These are phyloP conservation scores for Neobulgaria alba DNA, from an alignment of 2,329 filamentous ascomycete genomes.

Conservation along the genomic window DNA sequence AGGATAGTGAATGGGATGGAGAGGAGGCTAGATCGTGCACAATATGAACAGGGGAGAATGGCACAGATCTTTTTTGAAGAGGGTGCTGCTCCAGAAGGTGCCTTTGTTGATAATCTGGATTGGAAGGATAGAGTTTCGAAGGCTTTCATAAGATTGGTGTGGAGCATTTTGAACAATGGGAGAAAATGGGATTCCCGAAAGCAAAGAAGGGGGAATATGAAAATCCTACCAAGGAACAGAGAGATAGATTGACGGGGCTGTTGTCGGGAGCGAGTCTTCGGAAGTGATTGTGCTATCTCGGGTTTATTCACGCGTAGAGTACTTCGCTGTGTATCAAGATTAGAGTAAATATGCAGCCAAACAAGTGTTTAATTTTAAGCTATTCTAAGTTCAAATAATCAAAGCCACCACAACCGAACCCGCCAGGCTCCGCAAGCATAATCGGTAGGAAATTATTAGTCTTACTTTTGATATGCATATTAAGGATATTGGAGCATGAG, in stretches of 20 bases:
- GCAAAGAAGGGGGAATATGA: conserved; percentile 15
- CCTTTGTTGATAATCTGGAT: neutral
- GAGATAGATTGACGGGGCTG: conserved; percentile 6
- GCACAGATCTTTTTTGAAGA: conserved; percentile 11
- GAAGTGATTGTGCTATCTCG: too few species aligned
- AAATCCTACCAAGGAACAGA: conserved; percentile 6
- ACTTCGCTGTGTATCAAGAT: too few species aligned
- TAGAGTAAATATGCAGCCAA: too few species aligned
- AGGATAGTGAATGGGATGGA: conserved; percentile 10
- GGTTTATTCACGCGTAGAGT: too few species aligned
- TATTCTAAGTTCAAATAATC: too few species aligned
- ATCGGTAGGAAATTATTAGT: too few species aligned
- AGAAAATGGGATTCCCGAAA: conserved; percentile 12
- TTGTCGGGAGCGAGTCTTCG: conserved; percentile 4
- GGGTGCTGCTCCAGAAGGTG: conserved; percentile 5
- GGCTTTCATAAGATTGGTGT: conserved; percentile 12
- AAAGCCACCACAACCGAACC: too few species aligned
- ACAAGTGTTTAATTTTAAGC: too few species aligned
- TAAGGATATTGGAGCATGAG: too few species aligned
- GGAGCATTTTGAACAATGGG: conserved; percentile 12
- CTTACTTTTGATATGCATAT: too few species aligned
- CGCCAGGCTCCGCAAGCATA: too few species aligned
- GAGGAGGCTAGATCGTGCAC: neutral
- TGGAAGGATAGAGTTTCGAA: conserved; percentile 16
- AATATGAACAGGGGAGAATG: conserved; percentile 6